Evolutionary conservation across 768 basidiomycete genomes (phyloP).

Genomic region (Amanita inopinata): DNA sequence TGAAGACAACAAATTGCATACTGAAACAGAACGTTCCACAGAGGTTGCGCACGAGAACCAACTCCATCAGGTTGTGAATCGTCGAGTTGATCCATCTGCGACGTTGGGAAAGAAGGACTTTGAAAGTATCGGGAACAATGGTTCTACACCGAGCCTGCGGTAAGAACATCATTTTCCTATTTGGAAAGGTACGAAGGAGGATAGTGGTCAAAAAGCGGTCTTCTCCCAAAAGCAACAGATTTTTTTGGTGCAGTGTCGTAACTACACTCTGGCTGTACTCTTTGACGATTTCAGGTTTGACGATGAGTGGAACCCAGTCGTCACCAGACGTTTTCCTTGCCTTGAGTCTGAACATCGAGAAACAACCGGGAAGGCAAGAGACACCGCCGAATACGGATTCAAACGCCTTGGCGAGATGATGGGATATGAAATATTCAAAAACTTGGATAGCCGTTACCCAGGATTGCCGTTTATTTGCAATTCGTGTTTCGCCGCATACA

Average conservation of each 20-base stretch:
- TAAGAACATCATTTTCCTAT: conserved; percentile 98
- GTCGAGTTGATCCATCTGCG: conserved; percentile 99
- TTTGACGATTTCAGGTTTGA: conserved; percentile 94
- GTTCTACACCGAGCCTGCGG: conserved; percentile 94
- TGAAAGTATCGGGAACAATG: conserved; percentile 92
- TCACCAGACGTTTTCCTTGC: conserved; percentile 81
- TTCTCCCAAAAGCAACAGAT: conserved; percentile 90
- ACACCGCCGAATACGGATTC: conserved; percentile 99
- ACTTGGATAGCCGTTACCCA: conserved; percentile 99
- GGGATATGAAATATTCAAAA: conserved; percentile 98
- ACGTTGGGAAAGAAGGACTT: conserved; percentile 88
- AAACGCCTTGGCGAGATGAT: conserved; percentile 96
- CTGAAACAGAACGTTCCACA: conserved; percentile 99
- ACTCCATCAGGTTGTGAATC: conserved; percentile 98
- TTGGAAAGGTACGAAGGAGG: conserved; percentile 93
- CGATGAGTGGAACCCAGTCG: conserved; percentile 96
- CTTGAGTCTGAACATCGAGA: conserved; percentile 98
- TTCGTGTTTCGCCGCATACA: conserved; percentile 95
- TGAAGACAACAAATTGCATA: conserved; percentile 99
- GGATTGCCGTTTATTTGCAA: conserved; percentile 95
- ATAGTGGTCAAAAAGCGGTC: conserved; percentile 98
- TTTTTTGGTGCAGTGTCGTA: conserved; percentile 94
- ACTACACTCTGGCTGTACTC: conserved; percentile 96
- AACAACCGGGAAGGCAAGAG: conserved; percentile 98
- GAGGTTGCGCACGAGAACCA: conserved; percentile 90